phyloP scores from a whole-genome alignment of 768 basidiomycete genomes.

The Termitomyces sp. region DNA sequence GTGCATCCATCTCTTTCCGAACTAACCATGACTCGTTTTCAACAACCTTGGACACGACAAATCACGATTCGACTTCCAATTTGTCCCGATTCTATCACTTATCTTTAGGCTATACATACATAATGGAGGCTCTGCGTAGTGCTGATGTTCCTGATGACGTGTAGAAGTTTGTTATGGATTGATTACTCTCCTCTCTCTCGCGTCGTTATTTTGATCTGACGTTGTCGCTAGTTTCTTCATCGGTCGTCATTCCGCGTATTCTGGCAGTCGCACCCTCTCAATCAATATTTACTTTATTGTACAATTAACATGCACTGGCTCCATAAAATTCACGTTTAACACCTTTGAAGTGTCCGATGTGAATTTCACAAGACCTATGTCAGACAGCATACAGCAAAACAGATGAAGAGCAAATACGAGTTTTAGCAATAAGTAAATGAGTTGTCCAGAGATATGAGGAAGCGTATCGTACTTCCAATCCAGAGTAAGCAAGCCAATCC shows the following conservation, averaged over 20 bases:
- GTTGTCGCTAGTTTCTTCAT: background rate
- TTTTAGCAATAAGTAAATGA: constrained; percentile 4
- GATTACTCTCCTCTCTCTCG: background rate
- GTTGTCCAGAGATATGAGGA: constrained; percentile 1
- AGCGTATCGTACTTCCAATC: constrained; percentile 1
- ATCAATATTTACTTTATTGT: background rate
- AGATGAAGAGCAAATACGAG: constrained; percentile 2
- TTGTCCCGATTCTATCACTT: background rate
- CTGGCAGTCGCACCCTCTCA: background rate
- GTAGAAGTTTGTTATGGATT: background rate
- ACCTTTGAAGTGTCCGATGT: background rate
- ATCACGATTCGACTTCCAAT: background rate
- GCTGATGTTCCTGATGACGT: background rate
- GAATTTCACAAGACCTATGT: background rate
- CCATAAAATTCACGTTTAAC: background rate
- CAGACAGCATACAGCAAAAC: background rate
- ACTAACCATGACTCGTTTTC: background rate
- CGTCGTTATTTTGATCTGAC: background rate
- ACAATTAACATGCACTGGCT: background rate
- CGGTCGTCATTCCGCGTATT: background rate
- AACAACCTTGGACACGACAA: background rate
- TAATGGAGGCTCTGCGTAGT: background rate
- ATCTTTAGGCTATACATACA: background rate
- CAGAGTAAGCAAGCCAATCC: background rate
- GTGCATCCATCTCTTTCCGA: background rate